Evolutionary conservation across 805 yeast species (phyloP), one percentile per base, ranked within the genome.

Genomic region (Saccharomycopsis malanga): DNA sequence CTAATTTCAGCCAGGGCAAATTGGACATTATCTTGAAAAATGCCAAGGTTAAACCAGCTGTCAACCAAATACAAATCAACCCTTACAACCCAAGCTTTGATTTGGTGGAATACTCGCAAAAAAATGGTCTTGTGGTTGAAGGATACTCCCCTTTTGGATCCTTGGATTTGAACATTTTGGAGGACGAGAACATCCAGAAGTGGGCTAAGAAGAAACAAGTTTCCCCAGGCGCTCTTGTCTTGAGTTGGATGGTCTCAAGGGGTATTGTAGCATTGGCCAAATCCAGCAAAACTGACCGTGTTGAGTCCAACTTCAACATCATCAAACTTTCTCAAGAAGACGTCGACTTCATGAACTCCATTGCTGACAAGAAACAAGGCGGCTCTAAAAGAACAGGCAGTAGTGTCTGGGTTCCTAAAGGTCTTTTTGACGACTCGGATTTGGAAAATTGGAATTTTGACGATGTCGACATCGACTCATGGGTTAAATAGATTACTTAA

Each of bases 81-180:
- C 87, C 87, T 39, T 71, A 72, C 52, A 68, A 81, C 49, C 86
- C 85, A 42, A 88, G 83, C 61, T 65, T 61, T 6, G 79, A 78
- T 53, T 67, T 84, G 54, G 58, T 72, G 38, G 71, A 74, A 30
- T 81, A 58, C 62, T 71, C 79, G 62, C 64, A 68, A 45, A 59
- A 64, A 34, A 68, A 83, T 50, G 76, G 70, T 50, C 78, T 81
- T 50, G 61, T 69, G 27, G 61, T 81, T 44, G 81, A 81, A 60
- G 94, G 93, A 9, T 86, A 83, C 66, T 79, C 86, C 22, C 91
- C 94, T 17, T 68, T 86, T 54, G 89, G 88, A 5, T 71, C 81
- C 25, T 61, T 66, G 3, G 73, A 70, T 48, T 71, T 79, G 10
- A 81, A 83, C 14, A 53, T 77, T 12, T 61, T 76, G 48, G 58